Evolutionary conservation across 768 basidiomycete genomes (phyloP), one percentile per base, ranked within the genome.

Genomic region (Infundibulicybe gibba): DNA sequence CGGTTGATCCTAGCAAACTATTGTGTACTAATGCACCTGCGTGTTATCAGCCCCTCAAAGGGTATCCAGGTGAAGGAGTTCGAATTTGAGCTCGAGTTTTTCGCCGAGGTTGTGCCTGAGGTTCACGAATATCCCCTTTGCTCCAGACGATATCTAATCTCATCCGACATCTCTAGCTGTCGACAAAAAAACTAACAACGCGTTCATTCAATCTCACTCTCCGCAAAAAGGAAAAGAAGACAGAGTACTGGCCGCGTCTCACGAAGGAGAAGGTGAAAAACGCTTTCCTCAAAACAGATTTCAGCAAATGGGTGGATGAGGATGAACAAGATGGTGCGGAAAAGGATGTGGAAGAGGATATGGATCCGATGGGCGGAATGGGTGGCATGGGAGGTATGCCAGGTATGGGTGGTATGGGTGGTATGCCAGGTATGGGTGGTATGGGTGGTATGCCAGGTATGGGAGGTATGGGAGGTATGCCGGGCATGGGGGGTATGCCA

Each of bases 241-340:
- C 69, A 12, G 95, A 93, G 55, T 98, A 79, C 67, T 98, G 95
- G 95, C 90, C 91, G 19, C 80, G 94, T 48, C 73, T 98, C 43
- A 93, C 90, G 40, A 93, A 95, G 66, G 88, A 89, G 50, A 94
- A 93, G 66, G 60, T 79, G 50, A 90, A 79, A 67, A 81, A 76
- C 43, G 72, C 83, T 48, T 94, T 81, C 69, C 71, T 97, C 66
- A 97, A 97, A 78, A 97, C 93, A 39, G 91, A 97, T 66, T 97
- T 97, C 64, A 74, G 74, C 54, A 95, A 90, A 71, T 97, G 94
- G 94, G 87, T 88, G 35, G 94, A 97, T 60, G 94, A 97, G 71
- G 95, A 97, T 61, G 94, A 98, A 63, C 95, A 97, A 69, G 87
- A 90, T 34, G 87, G 75, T 43, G 77, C 67, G 17, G 54, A 64